Conservation (phyloP, 768 basidiomycete species). For the Termitomyces sp. region DNA sequence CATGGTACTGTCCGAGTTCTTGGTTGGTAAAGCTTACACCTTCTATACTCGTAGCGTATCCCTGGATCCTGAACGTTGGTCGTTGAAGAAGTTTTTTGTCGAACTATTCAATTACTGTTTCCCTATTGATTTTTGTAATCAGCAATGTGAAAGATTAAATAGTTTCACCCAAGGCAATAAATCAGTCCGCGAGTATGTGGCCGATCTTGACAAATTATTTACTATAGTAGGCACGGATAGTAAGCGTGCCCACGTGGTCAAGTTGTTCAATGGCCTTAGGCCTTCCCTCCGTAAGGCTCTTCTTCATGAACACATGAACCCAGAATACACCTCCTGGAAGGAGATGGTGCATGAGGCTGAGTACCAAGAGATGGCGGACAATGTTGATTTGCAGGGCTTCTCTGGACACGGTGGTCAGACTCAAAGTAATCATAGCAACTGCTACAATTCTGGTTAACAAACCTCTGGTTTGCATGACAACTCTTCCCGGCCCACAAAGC, state of each 20-base stretch:
- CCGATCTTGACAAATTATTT: background rate
- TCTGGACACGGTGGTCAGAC: background rate
- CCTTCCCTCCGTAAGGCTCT: background rate
- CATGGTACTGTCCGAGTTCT: background rate
- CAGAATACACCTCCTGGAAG: background rate
- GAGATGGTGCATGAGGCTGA: background rate
- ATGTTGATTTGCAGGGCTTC: background rate
- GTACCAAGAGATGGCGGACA: background rate
- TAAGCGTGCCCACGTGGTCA: background rate
- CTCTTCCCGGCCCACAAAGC: no score
- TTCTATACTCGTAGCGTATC: background rate
- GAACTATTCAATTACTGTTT: background rate
- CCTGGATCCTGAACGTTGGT: background rate
- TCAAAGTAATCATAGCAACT: background rate
- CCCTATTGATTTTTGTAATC: background rate
- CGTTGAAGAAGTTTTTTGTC: background rate
- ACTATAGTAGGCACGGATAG: background rate
- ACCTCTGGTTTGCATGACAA: background rate
- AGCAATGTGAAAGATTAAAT: background rate
- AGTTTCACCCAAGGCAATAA: background rate
- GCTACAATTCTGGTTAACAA: no score
- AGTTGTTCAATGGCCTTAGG: background rate
- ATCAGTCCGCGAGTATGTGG: background rate
- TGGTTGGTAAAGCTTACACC: background rate
- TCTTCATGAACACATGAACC: background rate